Percentiles rank a stretch among this genome's conserved stretches.
These are phyloP conservation scores for Euptelea pleiosperma DNA, from an alignment of 164 flowering plant species.

Conservation along the genomic window DNA sequence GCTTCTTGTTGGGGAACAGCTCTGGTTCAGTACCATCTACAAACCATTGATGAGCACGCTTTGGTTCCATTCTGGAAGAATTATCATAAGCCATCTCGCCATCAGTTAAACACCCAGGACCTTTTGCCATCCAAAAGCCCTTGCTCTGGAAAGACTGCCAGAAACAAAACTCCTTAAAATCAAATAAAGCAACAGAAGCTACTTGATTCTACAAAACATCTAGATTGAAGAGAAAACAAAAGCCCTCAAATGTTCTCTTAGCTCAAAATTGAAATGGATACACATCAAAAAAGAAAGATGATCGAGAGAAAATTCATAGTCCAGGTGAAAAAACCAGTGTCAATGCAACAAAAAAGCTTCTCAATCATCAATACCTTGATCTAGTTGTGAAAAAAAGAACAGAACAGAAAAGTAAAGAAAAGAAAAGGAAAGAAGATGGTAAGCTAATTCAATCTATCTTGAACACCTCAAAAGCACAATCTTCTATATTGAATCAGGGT, in stretches of 20 bases:
- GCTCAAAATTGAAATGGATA: too few species aligned
- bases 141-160: slow-evolving; percentile 19
- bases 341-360: too few species aligned
- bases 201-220: not conserved
- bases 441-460: too few species aligned
- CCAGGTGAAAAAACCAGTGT: too few species aligned
- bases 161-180: not conserved
- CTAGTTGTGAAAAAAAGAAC: too few species aligned
- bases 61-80: slow-evolving; percentile 31
- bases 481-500: too few species aligned
- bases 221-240: not conserved
- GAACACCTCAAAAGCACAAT: too few species aligned
- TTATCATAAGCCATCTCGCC: slow-evolving; percentile 26
- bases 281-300: too few species aligned
- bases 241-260: not conserved
- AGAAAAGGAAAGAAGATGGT: too few species aligned
- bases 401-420: too few species aligned
- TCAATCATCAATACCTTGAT: too few species aligned
- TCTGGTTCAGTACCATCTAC: slow-evolving; percentile 40
- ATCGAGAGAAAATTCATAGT: too few species aligned
- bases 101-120: slow-evolving; percentile 24
- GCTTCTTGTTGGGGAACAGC: slow-evolving; percentile 36
- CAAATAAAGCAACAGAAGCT: not conserved
- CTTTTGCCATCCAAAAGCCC: slow-evolving; percentile 25
- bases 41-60: slow-evolving; percentile 49